Base-by-base conservation (phyloP, 331 rosid species). In the Rosa hybrid region DNA sequence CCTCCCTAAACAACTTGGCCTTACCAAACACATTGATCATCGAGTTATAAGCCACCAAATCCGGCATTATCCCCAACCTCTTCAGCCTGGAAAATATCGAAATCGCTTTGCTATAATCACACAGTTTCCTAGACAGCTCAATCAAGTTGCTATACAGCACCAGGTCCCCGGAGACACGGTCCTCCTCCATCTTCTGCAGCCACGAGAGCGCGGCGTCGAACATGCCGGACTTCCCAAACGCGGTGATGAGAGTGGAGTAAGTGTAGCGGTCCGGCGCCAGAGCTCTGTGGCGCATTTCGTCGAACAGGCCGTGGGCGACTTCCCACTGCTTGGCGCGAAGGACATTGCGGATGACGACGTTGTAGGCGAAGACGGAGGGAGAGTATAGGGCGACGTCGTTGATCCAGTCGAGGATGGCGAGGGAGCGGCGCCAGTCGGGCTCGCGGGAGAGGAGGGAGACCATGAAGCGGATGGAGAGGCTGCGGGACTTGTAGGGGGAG, bases 111-210 rank as follows among this genome's bases (percentile, higher is more conserved):
- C 98, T 89, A 75, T 90, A 94, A 81, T 94, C 98, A 68, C 90
- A 51, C 25, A 94, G 60, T 85, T 88, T 92, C 4, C 97, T 87
- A 2, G 98, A 89, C 38, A 94, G 96, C 87, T 94, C 98, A 77
- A 94, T 94, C 87, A 94, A 78, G 74, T 87, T 92, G 81, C 98
- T 90, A 39, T 91, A 92, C 86, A 94, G 78, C 13, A 94, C 98
- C 48, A 94, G 91, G 80, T 94, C 98, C 34, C 98, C 98, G 1
- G 98, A 64, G 8, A 94, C 94, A 1, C 81, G 87, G 74, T 90
- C 98, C 78, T 86, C 92, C 73, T 94, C 98, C 98, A 94, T 94
- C 74, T 87, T 84, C 86, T 94, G 98, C 8, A 94, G 85, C 98
- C 98, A 94, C 53, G 89, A 88, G 39, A 94, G 82, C 27, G 98